Percentiles rank a stretch among this genome's conserved stretches.
These are phyloP conservation scores for Naematelia aurantialba DNA, from an alignment of 768 basidiomycete species.

Conservation along the genomic window DNA sequence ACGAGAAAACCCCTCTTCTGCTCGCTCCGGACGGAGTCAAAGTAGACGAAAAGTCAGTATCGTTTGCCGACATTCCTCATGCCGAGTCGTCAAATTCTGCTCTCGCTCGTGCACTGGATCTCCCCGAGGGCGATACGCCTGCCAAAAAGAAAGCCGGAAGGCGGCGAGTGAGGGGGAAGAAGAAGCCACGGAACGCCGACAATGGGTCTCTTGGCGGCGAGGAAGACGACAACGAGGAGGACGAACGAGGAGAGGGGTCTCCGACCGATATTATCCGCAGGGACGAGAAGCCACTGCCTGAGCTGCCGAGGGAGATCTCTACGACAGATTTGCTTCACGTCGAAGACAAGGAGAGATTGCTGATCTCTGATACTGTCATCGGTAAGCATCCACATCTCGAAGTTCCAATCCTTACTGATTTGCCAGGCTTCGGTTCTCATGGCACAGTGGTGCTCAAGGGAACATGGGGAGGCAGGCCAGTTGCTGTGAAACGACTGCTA, in stretches of 20 bases:
- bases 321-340: conserved; percentile 29
- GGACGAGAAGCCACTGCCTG: conserved; percentile 37
- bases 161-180: conserved; percentile 56
- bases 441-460: conserved; percentile 94
- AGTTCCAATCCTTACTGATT: background rate
- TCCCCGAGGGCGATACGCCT: conserved; percentile 3
- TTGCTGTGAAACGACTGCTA: conserved; percentile 95
- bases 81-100: conserved; percentile 6
- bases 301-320: conserved; percentile 39
- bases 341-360: conserved; percentile 40
- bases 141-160: conserved; percentile 37
- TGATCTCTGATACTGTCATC: conserved; percentile 51
- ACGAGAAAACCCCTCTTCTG: conserved; percentile 35
- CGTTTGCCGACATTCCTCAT: conserved; percentile 6
- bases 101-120: background rate
- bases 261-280: conserved; percentile 46
- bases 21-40: conserved; percentile 4
- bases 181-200: conserved; percentile 50
- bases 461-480: conserved; percentile 91
- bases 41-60: conserved; percentile 8
- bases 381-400: conserved; percentile 35
- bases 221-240: conserved; percentile 47
- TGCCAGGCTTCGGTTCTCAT: conserved; percentile 83
- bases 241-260: conserved; percentile 31
- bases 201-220: conserved; percentile 47